Conservation (phyloP, 2,329 filamentous ascomycete species). For the Zopfia rhizophila region DNA sequence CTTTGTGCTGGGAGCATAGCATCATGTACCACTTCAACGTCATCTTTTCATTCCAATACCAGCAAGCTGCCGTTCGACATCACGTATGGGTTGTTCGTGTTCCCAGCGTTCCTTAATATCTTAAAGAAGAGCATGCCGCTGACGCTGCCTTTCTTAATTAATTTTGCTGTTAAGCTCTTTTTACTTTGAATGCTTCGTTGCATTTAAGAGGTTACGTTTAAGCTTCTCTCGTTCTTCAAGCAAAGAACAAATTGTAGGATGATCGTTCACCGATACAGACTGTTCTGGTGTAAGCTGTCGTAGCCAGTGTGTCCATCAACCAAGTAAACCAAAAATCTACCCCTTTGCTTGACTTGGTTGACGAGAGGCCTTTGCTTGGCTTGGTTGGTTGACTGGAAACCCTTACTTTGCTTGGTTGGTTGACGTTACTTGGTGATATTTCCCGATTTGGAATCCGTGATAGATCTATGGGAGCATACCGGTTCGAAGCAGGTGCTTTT, state of each 20-base stretch:
- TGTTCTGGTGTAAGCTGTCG: conserved; percentile 6
- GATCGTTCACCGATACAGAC: conserved; percentile 7
- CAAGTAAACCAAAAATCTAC: too few species aligned
- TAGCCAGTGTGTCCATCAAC: too few species aligned
- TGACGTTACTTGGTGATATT: too few species aligned
- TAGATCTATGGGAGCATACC: too few species aligned
- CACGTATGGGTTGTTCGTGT: conserved; percentile 6
- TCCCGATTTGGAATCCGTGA: too few species aligned
- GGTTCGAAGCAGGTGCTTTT: conserved; percentile 15
- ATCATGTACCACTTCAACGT: neutral
- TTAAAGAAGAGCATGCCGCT: conserved; percentile 4
- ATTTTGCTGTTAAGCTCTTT: conserved; percentile 10
- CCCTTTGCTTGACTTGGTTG: too few species aligned
- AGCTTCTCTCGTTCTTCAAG: conserved; percentile 3
- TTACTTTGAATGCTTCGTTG: conserved; percentile 7
- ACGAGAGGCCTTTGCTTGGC: too few species aligned
- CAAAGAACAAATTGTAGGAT: conserved; percentile 4
- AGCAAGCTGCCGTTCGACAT: conserved; percentile 13
- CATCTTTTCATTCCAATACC: conserved; percentile 2
- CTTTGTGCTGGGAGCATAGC: conserved; percentile 2
- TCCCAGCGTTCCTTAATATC: conserved; percentile 8
- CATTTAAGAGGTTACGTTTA: conserved; percentile 5
- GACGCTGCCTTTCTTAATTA: conserved; percentile 2
- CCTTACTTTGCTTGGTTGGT: too few species aligned
- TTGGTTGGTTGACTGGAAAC: too few species aligned